Evolutionary conservation across 176 grass and related monocot genomes (phyloP).

Genomic region (Poa pratensis): DNA sequence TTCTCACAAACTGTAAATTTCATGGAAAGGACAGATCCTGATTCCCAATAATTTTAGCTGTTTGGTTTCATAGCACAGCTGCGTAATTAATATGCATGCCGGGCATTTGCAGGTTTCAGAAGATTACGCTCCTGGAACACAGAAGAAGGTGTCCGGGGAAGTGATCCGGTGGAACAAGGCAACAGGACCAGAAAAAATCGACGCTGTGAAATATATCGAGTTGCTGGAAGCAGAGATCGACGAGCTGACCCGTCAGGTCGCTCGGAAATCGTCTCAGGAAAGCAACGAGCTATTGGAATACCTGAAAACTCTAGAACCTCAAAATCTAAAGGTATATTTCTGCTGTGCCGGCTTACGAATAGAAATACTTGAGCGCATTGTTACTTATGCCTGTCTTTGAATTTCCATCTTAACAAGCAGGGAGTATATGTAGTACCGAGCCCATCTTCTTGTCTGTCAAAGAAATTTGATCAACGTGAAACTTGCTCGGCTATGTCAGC

Average conservation of each 20-base stretch:
- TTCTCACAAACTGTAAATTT: not conserved
- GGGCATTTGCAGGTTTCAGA: constrained; percentile 54
- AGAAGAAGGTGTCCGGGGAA: constrained; percentile 90
- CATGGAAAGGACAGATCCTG: not conserved
- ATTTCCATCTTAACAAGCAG: not conserved
- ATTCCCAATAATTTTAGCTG: not conserved
- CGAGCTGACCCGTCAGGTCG: constrained; percentile 74
- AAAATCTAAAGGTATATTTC: constrained; percentile 83
- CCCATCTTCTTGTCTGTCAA: not conserved
- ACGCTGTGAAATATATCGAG: constrained; percentile 89
- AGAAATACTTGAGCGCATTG: not conserved
- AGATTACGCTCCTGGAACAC: constrained; percentile 84
- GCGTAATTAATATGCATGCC: constrained; percentile 5
- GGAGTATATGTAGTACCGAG: too few relatives aligned
- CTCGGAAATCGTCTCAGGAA: constrained; percentile 63
- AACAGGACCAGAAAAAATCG: constrained; percentile 88
- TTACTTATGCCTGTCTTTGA: not conserved
- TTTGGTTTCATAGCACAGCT: not conserved
- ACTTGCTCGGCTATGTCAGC: not conserved
- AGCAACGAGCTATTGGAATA: constrained; percentile 89
- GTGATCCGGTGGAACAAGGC: constrained; percentile 91
- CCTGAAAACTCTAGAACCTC: constrained; percentile 85
- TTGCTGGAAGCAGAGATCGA: constrained; percentile 92
- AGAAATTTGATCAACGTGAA: not conserved
- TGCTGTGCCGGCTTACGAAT: not conserved